Base-by-base conservation (phyloP, 1,284 basidiomycete species). In the Cutaneotrichosporon cutaneum region DNA sequence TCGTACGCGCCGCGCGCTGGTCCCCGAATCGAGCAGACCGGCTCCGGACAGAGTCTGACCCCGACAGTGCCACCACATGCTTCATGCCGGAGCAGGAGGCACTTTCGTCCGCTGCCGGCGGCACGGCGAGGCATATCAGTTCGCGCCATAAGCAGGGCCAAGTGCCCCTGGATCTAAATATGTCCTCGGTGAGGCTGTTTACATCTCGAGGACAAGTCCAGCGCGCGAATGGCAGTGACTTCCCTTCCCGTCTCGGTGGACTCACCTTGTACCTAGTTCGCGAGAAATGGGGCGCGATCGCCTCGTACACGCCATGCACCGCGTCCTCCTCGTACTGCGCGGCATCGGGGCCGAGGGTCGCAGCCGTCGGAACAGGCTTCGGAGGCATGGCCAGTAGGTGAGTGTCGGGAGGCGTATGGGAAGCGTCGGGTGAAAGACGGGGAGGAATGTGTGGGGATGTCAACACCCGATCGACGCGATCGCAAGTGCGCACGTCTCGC, bases 231-330 rank as follows among this genome's bases (percentile, higher is more conserved):
- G 11, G 16, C 16, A n/a, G 24, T 11, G 14, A 27, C 26, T n/a
- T 6, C 47, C 13, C 47, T 32, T 6, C 7, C 27, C 11, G 11
- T 16, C 27, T 5, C 10, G 2, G 2, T 10, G n/a, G 36, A 68
- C 80, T 65, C 66, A 90, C 91, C 82, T 97, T 97, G 82, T 97
- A 94, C 39, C 94, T 85, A 5, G 94, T 98, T 18, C 89, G 88
- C 8, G 92, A 92, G 77, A 97, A 97, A 79, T 97, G 94, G 6
- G 85, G 80, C 0, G 94, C 94, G 63, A 98, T 98, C 64, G 86
- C 83, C 67, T 97, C 90, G 76, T 98, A 98, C 51, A 98, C 85
- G 0, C 82, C 81, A 73, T 95, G 92, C 0, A 95, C 92, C 21
- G 62, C 69, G 16, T 64, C 36, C 58, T 76, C 69, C 63, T 78